Percentiles rank a stretch among this genome's conserved stretches.
Evolutionary conservation across 257 asterid genomes (phyloP).

Genomic region (Plantago elongata): DNA sequence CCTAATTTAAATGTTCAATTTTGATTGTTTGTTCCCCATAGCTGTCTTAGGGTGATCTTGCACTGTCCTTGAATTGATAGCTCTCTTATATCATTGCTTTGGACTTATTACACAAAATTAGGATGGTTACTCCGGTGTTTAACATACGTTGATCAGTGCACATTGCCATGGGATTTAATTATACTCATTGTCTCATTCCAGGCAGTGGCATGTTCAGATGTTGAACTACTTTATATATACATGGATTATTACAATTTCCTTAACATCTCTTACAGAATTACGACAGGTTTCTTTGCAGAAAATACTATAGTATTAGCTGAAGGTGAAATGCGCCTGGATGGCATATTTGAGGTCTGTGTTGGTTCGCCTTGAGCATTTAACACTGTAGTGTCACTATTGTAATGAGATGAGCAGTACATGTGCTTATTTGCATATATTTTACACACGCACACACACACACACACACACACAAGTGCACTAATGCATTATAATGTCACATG

Average conservation of each 20-base stretch:
- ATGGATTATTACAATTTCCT: constrained; percentile 31
- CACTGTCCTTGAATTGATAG: not conserved
- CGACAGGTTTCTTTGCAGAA: constrained; percentile 86
- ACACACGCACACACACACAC: too few species aligned
- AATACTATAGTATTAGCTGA: constrained; percentile 90
- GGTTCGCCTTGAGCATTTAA: constrained; percentile 19
- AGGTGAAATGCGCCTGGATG: constrained; percentile 88
- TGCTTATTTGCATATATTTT: too few species aligned
- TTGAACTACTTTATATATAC: constrained; percentile 1
- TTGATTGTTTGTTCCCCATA: constrained; percentile 17
- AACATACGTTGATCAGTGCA: not conserved
- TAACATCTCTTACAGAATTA: constrained; percentile 70
- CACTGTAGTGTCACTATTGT: too few species aligned
- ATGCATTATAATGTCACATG: too few species aligned
- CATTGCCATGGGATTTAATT: constrained; percentile 2
- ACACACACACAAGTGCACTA: too few species aligned
- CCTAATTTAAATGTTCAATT: not conserved
- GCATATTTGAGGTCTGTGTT: constrained; percentile 68
- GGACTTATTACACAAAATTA: not conserved
- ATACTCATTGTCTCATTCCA: constrained; percentile 8
- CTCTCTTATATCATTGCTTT: constrained; percentile 8
- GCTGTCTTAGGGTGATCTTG: not conserved
- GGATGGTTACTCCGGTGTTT: not conserved
- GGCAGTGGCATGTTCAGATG: constrained; percentile 3
- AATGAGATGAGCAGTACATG: too few species aligned